A percentile compares a stretch with the other conserved stretches of the same genome.
Conservation (phyloP, 352 stramenopile genomes). For the Globisporangium radiosum region DNA sequence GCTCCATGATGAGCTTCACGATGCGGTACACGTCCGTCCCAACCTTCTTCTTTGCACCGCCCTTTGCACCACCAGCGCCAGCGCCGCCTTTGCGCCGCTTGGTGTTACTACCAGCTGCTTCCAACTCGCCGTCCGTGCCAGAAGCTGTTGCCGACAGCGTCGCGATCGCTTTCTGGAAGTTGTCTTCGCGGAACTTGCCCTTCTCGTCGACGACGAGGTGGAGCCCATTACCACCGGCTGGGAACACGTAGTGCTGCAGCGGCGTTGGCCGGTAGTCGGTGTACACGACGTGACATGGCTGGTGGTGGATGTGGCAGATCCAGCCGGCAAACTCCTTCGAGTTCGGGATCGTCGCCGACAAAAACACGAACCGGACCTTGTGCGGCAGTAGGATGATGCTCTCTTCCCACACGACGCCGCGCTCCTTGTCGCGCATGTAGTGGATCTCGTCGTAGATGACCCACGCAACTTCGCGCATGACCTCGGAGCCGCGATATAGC, state of each 20-base stretch:
- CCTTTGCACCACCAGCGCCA: constrained; percentile 26
- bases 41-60: constrained; percentile 86
- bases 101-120: constrained; percentile 71
- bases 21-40: constrained; percentile 96
- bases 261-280: constrained; percentile 99
- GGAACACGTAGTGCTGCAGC: constrained; percentile 99
- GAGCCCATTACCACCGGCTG: constrained; percentile 93
- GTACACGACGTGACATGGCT: constrained; percentile 99
- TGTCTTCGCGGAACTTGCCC: constrained; percentile 96
- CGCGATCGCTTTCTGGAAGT: constrained; percentile 93
- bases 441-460: constrained; percentile 99
- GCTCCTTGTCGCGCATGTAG: constrained; percentile 99
- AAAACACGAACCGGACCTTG: constrained; percentile 98
- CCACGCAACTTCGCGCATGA: constrained; percentile 98
- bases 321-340: constrained; percentile 94
- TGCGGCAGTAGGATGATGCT: constrained; percentile 98
- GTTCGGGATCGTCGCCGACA: constrained; percentile 99
- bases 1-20: constrained; percentile 97
- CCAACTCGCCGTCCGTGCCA: constrained; percentile 71
- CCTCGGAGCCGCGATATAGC: constrained; percentile 97
- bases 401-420: constrained; percentile 98
- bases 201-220: constrained; percentile 99
- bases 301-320: constrained; percentile 99
- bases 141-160: constrained; percentile 50
- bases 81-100: constrained; percentile 51